A percentile compares a stretch with the other conserved stretches of the same genome.
Conservation (phyloP, 495 filamentous ascomycete genomes). For the Annulohypoxylon bovei region DNA sequence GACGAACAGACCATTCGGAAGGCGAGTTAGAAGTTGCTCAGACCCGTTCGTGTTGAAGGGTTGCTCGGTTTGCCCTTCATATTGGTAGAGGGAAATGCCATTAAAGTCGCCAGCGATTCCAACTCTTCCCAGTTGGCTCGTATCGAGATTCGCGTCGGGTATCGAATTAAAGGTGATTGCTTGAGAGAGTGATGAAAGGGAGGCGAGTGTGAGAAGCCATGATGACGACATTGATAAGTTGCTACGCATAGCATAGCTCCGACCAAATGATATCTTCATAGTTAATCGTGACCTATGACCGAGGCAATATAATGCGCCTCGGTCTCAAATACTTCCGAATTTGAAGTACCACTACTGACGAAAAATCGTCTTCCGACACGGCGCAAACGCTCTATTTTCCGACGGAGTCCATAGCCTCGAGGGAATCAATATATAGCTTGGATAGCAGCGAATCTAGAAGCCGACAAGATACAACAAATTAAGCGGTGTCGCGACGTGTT, state of each 20-base stretch:
- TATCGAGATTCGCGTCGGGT: conserved; percentile 81
- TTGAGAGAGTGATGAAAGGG: conserved; percentile 57
- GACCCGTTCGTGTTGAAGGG: conserved; percentile 75
- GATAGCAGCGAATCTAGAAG: conserved; percentile 1
- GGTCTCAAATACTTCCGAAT: conserved; percentile 32
- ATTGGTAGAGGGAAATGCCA: conserved; percentile 89
- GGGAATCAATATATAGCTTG: conserved; percentile 4
- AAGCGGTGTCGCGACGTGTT: conserved; percentile 32
- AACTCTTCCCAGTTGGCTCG: conserved; percentile 82
- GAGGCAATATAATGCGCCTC: conserved; percentile 32
- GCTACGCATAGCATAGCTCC: conserved; percentile 49
- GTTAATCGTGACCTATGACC: conserved; percentile 29
- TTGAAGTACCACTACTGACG: conserved; percentile 30
- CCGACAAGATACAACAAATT: background rate
- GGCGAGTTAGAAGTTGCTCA: conserved; percentile 79
- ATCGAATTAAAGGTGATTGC: conserved; percentile 77
- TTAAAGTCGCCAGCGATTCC: conserved; percentile 91
- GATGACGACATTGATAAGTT: conserved; percentile 33
- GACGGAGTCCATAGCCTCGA: conserved; percentile 40
- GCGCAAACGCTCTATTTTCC: conserved; percentile 27
- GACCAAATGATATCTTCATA: conserved; percentile 54
- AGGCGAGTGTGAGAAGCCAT: conserved; percentile 51
- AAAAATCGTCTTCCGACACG: conserved; percentile 25
- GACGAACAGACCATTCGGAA: conserved; percentile 87
- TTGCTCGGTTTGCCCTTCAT: conserved; percentile 77